These are phyloP conservation scores for Carpinus viminea DNA, from an alignment of 306 rosid species.

Conservation along the genomic window DNA sequence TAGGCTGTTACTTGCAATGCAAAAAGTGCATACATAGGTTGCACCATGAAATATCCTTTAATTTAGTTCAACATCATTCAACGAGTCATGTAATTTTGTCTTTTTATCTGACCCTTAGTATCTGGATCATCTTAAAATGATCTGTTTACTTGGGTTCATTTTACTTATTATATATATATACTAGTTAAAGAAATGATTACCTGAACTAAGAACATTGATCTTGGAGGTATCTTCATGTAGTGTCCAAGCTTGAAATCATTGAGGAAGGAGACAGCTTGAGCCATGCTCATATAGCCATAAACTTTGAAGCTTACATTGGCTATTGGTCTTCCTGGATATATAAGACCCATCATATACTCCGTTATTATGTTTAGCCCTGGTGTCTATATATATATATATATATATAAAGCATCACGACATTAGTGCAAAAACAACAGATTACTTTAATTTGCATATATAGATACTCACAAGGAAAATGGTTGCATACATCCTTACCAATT, in stretches of 20 bases:
- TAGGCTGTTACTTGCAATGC: no score
- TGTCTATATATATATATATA: neutral
- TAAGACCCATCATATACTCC: conserved; percentile 69
- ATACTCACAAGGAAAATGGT: no score
- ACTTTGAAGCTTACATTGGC: conserved; percentile 92
- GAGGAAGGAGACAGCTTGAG: conserved; percentile 85
- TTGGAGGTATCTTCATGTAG: conserved; percentile 90
- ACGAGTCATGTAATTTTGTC: no score
- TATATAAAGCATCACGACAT: no score
- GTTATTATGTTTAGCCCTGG: conserved; percentile 34
- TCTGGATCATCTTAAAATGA: neutral
- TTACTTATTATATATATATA: neutral
- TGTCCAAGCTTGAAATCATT: conserved; percentile 87
- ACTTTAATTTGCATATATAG: no score
- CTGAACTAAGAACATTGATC: conserved; percentile 86
- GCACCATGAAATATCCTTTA: no score
- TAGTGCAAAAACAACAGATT: no score
- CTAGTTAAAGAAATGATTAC: conserved; percentile 26
- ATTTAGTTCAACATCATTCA: neutral
- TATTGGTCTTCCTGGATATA: conserved; percentile 73
- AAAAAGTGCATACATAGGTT: no score
- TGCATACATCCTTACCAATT: no score
- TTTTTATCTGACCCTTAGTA: no score
- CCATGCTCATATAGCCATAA: conserved; percentile 76
- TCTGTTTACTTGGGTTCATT: neutral